These are phyloP conservation scores for Musa balbisiana DNA, from an alignment of 202 grass and related monocot genomes.

Conservation along the genomic window DNA sequence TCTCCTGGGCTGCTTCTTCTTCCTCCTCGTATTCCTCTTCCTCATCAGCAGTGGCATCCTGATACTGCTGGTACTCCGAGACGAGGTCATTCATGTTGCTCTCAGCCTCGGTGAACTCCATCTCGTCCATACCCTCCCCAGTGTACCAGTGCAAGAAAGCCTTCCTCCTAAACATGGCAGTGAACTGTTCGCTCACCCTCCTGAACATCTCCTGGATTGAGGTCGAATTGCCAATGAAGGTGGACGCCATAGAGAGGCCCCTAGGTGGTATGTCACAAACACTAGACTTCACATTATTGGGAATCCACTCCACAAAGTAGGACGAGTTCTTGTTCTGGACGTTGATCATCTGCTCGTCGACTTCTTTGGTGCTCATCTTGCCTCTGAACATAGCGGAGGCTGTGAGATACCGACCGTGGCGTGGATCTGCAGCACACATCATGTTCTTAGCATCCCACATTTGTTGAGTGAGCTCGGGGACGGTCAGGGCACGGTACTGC, in stretches of 20 bases:
- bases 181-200: conserved; percentile 23
- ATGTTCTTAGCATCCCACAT: conserved; percentile 21
- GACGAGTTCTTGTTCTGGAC: conserved; percentile 24
- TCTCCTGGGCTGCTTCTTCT: not conserved
- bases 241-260: conserved; percentile 22
- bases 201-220: conserved; percentile 22
- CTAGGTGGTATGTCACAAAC: conserved; percentile 15
- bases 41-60: conserved; percentile 60
- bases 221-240: conserved; percentile 18
- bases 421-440: conserved; percentile 19
- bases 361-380: conserved; percentile 23
- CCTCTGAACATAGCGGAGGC: conserved; percentile 20
- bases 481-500: conserved; percentile 11
- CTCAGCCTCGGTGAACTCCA: conserved; percentile 85
- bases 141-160: conserved; percentile 48
- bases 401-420: conserved; percentile 15
- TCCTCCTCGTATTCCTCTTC: conserved; percentile 18
- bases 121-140: conserved; percentile 93
- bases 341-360: conserved; percentile 22
- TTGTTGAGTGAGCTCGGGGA: conserved; percentile 14
- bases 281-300: conserved; percentile 21
- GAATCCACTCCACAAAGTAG: conserved; percentile 23
- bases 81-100: conserved; percentile 99
- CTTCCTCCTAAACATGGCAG: conserved; percentile 21
- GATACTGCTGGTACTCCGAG: conserved; percentile 90